phyloP scores from a whole-genome alignment of 2,329 filamentous ascomycete species.

The Venturiaceae sp. region DNA sequence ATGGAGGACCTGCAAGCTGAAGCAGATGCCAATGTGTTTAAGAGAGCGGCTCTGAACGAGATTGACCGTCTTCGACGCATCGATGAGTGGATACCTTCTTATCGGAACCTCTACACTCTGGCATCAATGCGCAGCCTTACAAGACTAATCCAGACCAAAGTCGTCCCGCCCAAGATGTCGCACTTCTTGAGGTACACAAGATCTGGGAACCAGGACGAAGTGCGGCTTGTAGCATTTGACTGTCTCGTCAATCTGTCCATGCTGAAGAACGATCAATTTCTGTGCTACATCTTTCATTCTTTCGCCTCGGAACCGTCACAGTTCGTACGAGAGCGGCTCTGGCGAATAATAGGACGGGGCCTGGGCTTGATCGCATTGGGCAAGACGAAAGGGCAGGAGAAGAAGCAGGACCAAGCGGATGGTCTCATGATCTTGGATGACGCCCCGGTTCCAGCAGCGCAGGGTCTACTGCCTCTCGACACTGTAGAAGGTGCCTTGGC shows the following conservation, averaged over 20 bases:
- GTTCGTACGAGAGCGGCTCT: conserved; percentile 44
- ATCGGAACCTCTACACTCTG: conserved; percentile 53
- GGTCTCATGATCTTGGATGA: conserved; percentile 50
- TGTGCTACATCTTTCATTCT: conserved; percentile 47
- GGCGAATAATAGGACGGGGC: conserved; percentile 42
- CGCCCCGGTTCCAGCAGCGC: conserved; percentile 34
- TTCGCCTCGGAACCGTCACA: conserved; percentile 48
- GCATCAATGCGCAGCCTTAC: conserved; percentile 52
- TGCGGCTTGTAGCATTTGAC: conserved; percentile 49
- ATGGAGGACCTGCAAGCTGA: conserved; percentile 26
- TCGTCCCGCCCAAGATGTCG: conserved; percentile 41
- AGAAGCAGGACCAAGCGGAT: conserved; percentile 21
- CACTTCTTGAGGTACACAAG: conserved; percentile 54
- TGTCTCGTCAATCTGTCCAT: conserved; percentile 47
- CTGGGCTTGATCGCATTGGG: conserved; percentile 51
- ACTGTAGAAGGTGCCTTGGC: conserved; percentile 49
- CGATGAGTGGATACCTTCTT: conserved; percentile 58
- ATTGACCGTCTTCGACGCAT: conserved; percentile 54
- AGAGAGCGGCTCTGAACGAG: conserved; percentile 47
- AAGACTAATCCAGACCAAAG: conserved; percentile 42
- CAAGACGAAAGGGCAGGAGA: conserved; percentile 26
- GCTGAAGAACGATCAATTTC: conserved; percentile 38
- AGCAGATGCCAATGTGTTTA: conserved; percentile 32
- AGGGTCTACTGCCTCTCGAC: conserved; percentile 39
- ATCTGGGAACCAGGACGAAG: conserved; percentile 48